Base-by-base conservation (phyloP, 2,329 filamentous ascomycete species). In the Aspergillus ibericus region DNA sequence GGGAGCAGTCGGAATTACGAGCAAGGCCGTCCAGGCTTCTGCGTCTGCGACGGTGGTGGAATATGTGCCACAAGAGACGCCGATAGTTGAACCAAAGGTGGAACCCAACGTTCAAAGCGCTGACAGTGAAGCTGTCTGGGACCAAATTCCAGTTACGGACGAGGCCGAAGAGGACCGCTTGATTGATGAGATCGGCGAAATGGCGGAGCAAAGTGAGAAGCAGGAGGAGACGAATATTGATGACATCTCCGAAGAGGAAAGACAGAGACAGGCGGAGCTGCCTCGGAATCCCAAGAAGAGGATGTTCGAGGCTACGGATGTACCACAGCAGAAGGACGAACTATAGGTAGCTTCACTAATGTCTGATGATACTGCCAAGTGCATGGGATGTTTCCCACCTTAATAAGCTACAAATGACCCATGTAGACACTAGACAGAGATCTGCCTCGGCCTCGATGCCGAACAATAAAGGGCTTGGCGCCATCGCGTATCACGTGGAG, bases 261-360 rank as follows among this genome's bases (percentile, higher is more conserved):
- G 66, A 38, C 61, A 66, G 25, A 63, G 66, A 49, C 72, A 77
- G 47, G 74, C 75, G 49, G 75, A 76, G 48, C 65, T 73, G 34
- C 75, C 76, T 34, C 70, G 74, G 22, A 82, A 82, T 64, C 67
- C 79, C 8, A 80, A 80, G 65, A 82, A 82, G 66, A 67, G 79
- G 56, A 81, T 80, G 78, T 80, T 75, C 66, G 79, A 81, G 55
- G 78, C 76, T 47, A 66, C 63, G 12, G 65, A 72, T 38, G 65
- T 73, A 20, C 61, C 68, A 44, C 65, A 71, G 34, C 71, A 63
- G 64, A 77, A 64, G 59, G 78, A 75, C 71, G 73, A 77, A 61
- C 61, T 75, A 65, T 75, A 75, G 66, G 63, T 60, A 51, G 18
- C 59, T 38, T n/a, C 29, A 22, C 18, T 44, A 25, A 58, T 46